phyloP scores from a whole-genome alignment of 169 alveolate genomes.

The Hepatocystis sp. region DNA sequence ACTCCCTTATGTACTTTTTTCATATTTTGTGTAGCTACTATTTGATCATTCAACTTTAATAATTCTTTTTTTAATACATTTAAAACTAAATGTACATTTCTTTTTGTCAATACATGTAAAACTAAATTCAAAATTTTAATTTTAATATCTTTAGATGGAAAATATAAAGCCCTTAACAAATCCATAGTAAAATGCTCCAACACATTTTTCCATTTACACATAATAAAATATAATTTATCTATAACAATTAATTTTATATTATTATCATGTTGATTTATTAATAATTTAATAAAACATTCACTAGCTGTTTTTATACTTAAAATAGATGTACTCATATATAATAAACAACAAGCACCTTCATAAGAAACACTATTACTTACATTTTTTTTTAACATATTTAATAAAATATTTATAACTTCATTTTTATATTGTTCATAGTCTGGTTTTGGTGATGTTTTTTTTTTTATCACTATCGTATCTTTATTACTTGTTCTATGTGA shows the following conservation, averaged over 20 bases:
- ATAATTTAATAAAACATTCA: slow-evolving; percentile 89
- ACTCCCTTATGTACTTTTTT: not conserved
- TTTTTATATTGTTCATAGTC: slow-evolving; percentile 78
- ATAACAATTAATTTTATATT: slow-evolving; percentile 91
- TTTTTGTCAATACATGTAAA: slow-evolving; percentile 71
- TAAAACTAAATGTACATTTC: slow-evolving; percentile 79
- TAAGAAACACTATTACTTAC: slow-evolving; percentile 85
- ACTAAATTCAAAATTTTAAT: slow-evolving; percentile 87
- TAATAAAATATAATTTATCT: slow-evolving; percentile 64
- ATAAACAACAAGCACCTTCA: slow-evolving; percentile 91
- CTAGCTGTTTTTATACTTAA: slow-evolving; percentile 91
- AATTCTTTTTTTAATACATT: slow-evolving; percentile 78
- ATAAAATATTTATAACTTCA: slow-evolving; percentile 82
- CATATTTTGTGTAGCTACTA: slow-evolving; percentile 16
- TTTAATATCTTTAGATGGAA: slow-evolving; percentile 88
- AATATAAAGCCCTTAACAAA: slow-evolving; percentile 87
- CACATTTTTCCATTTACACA: slow-evolving; percentile 84
- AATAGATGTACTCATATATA: slow-evolving; percentile 86
- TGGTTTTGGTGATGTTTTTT: slow-evolving; percentile 53
- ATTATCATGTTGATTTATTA: slow-evolving; percentile 93
- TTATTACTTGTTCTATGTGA: too few species aligned
- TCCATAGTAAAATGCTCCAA: slow-evolving; percentile 92
- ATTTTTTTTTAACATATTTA: slow-evolving; percentile 78
- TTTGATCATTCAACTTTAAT: slow-evolving; percentile 54
- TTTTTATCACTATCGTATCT: slow-evolving; percentile 76